Base-by-base conservation (phyloP, 306 rosid genomes). In the Sicyos baderoa region DNA sequence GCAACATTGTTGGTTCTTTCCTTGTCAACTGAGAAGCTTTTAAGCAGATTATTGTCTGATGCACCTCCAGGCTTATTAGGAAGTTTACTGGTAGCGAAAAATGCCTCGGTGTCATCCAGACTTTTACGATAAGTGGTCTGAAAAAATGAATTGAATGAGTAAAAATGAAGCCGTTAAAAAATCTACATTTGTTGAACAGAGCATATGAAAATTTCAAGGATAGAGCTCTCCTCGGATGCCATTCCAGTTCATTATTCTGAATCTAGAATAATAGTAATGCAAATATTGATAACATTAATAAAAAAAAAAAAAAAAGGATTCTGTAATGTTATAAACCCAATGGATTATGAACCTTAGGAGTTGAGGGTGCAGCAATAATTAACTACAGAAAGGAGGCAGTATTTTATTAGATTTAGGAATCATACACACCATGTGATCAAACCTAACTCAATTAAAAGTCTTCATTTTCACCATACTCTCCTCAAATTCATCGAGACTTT, bases 1-100 rank as follows among this genome's bases (percentile, higher is more conserved):
- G 99, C 99, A 2, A 94, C 97, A 71, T 89, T 80, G 78, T 86
- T 87, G 15, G 92, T 75, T 79, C 84, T 94, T 83, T 94, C 99
- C 81, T 90, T 94, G 74, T 94, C 97, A n/a, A 79, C 76, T 42
- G 97, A 81, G 72, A 90, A 71, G 71, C 76, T 83, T 82, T 87
- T 94, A 67, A 83, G 72, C 54, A 87, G 74, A 62, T 44, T 84
- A 76, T 78, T 90, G 16, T 94, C 99, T 7, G 95, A 82, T 81
- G 78, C 61, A 55, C 77, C 87, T 17, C 89, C 90, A 70, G 80
- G 77, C 80, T 84, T 83, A 53, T 83, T 85, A 29, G 85, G 60
- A 72, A 85, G 95, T 73, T 83, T 93, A 75, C 76, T 78, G 79
- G 76, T 75, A 32, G 85, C 9, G 76, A 79, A 74, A 78, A 78